Evolutionary conservation across 768 basidiomycete species (phyloP), one percentile per base, ranked within the genome.

Genomic region (Hortiboletus campestris): DNA sequence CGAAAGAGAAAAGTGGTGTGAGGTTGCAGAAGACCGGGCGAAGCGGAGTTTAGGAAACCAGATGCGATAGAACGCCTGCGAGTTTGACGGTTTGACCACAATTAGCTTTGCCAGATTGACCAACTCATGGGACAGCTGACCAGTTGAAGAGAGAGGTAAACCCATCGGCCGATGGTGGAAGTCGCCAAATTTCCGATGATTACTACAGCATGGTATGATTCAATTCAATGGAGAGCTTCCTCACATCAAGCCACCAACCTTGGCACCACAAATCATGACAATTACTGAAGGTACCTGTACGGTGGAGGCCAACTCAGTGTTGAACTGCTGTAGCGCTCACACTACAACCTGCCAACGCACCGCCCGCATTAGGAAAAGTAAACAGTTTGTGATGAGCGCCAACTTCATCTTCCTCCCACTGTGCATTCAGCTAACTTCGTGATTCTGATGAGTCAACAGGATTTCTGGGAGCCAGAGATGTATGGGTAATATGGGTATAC

Each of bases 171-270:
- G 44, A 38, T 3, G 10, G 12, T 16, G 13, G 16, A 28, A 28
- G 9, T 25, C 17, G 28, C 11, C n/a, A n/a, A n/a, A n/a, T 25
- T 25, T 25, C 25, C 25, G 25, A 25, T 25, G 1, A 40, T 17
- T 17, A 6, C 39, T 16, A 57, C 56, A 57, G 56, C 53, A 17
- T 44, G 56, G 55, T 29, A 12, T 17, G 14, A 9, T n/a, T 17
- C 40, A 11, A 36, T 13, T 40, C 20, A 28, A 31, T 41, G 34
- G 36, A 31, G 25, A 19, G 17, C 36, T 17, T 34, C 39, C 51
- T 10, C 6, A 55, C 14, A 54, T 20, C 36, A 58, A 25, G 12
- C 29, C 40, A 19, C 38, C n/a, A 17, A 19, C n/a, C n/a, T n/a
- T 39, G n/a, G 6, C 38, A 4, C 38, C 38, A n/a, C 8, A 39